Evolutionary conservation across 164 flowering plant genomes (phyloP).

Genomic region (Houttuynia cordata): DNA sequence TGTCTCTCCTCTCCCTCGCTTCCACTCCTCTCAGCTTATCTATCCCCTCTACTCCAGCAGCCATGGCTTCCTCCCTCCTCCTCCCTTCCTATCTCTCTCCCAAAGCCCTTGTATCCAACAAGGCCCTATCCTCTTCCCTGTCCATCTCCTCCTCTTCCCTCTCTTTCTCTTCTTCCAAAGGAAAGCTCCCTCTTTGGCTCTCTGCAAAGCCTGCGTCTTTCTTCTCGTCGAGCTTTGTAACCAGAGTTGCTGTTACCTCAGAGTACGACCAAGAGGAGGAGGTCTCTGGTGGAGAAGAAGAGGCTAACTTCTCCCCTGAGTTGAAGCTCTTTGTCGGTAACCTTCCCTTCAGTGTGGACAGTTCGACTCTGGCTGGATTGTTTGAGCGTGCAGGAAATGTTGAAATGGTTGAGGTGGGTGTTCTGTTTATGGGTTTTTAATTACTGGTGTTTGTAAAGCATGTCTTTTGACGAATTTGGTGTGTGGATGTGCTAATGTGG

Average conservation of each 20-base stretch:
- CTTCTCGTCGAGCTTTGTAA: conserved; percentile 27
- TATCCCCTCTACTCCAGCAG: not conserved
- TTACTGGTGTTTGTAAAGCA: not conserved
- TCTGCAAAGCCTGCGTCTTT: not conserved
- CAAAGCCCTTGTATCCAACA: not conserved
- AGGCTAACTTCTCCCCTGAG: conserved; percentile 32
- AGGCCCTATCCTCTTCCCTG: not conserved
- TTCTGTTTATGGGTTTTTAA: not conserved
- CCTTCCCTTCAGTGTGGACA: conserved; percentile 58
- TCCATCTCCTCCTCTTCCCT: conserved; percentile 11
- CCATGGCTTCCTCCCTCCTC: conserved; percentile 7
- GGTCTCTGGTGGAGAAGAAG: conserved; percentile 15
- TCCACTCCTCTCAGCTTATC: not conserved
- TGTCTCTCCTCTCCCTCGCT: too few relatives aligned
- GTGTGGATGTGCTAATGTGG: not conserved
- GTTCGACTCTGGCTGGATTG: conserved; percentile 55
- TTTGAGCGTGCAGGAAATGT: conserved; percentile 71
- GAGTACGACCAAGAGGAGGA: conserved; percentile 35
- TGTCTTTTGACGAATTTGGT: not conserved
- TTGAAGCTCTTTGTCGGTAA: conserved; percentile 73
- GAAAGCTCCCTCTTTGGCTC: conserved; percentile 9
- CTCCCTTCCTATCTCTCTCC: not conserved
- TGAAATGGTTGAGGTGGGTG: conserved; percentile 78
- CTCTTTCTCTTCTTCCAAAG: conserved; percentile 11
- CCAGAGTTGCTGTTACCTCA: conserved; percentile 30